Evolutionary conservation across 2,329 filamentous ascomycete species (phyloP), one percentile per base, ranked within the genome.

Genomic region (Tolypocladium album): DNA sequence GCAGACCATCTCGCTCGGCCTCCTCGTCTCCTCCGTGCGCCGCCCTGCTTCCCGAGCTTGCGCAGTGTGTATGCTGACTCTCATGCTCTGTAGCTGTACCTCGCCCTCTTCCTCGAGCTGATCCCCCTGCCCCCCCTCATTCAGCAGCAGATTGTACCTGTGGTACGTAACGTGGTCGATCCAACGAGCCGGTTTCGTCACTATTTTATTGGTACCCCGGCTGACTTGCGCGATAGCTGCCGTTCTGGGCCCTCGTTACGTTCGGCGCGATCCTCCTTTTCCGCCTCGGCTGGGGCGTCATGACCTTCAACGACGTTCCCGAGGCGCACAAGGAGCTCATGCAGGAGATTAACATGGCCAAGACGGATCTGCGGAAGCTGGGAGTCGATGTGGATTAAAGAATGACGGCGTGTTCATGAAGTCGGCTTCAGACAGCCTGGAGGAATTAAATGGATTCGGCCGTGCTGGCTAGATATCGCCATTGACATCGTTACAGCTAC

Each of bases 261-360:
- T 92, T 97, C 71, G 94, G 92, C 75, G 89, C 92, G 64, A 92
- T 92, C 76, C 87, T 99, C 24, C 88, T 99, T 65, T 91, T 88
- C 78, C 90, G 91, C 68, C 88, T 99, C 63, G 94, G 94, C 69
- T 89, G 86, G 79, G 94, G 94, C 65, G 90, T 99, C 68, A 82
- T 96, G 72, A 96, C 91, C 60, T 99, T 99, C 83, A 94, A 96
- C 80, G 92, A 97, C 75, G 91, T 95, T 56, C 92, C 93, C 59
- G 84, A 90, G 63, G 94, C 94, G 58, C 89, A 97, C 76, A 85
- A 87, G 72, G 92, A 97, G 77, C 79, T 99, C 68, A 91, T 94
- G 82, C 80, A 78, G 68, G 89, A 97, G 77, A 94, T 95, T 70
- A 82, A 90, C 64, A 67, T 86, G 74, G 90, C 90, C 64, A 88